Conservation (phyloP, 805 yeast species). For the Middelhovenomyces tepae region DNA sequence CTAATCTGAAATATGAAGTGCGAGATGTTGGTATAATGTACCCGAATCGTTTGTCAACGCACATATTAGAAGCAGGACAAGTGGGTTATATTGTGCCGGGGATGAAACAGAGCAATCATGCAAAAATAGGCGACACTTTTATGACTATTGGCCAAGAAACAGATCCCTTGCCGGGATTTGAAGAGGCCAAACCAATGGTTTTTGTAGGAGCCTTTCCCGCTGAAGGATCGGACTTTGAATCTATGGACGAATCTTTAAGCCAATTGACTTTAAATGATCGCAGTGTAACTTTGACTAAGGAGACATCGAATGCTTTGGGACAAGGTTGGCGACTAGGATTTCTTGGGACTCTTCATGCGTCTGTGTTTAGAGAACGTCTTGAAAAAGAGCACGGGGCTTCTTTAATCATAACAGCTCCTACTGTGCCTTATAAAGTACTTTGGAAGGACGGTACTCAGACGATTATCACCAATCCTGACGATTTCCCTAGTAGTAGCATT, state of each 20-base stretch:
- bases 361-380: slow-evolving; percentile 84
- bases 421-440: slow-evolving; percentile 83
- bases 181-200: slow-evolving; percentile 96
- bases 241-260: slow-evolving; percentile 80
- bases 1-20: slow-evolving; percentile 69
- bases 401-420: slow-evolving; percentile 86
- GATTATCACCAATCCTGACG: slow-evolving; percentile 82
- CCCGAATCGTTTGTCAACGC: slow-evolving; percentile 70
- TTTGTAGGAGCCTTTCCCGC: slow-evolving; percentile 98
- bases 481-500: slow-evolving; percentile 60
- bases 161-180: slow-evolving; percentile 87
- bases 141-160: slow-evolving; percentile 45
- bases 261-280: slow-evolving; percentile 86
- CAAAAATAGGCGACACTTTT: slow-evolving; percentile 86
- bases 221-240: slow-evolving; percentile 83
- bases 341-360: slow-evolving; percentile 88
- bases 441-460: slow-evolving; percentile 54
- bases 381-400: slow-evolving; percentile 93
- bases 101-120: slow-evolving; percentile 79
- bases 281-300: slow-evolving; percentile 80
- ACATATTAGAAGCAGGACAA: slow-evolving; percentile 72
- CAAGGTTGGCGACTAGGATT: slow-evolving; percentile 98
- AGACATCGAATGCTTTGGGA: slow-evolving; percentile 88
- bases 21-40: slow-evolving; percentile 94
- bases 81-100: slow-evolving; percentile 95